Percentiles rank a stretch among this genome's conserved stretches.
These are phyloP conservation scores for Lactarius sanguifluus DNA, from an alignment of 768 basidiomycete genomes.

Conservation along the genomic window DNA sequence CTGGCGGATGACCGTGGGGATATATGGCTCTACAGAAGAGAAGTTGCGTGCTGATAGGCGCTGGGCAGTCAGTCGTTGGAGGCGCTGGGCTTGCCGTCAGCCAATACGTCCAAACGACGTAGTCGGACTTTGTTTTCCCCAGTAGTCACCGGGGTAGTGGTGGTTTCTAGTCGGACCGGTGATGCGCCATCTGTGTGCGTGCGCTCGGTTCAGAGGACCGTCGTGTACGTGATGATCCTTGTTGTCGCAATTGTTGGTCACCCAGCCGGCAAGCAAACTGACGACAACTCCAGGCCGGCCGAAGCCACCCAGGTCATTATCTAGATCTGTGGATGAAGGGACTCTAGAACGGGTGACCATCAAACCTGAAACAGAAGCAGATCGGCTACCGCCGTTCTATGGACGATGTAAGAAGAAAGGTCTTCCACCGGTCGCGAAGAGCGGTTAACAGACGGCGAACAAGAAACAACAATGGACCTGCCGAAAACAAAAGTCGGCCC, in stretches of 20 bases:
- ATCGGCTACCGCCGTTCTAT: neutral
- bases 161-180: constrained; percentile 10
- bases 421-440: neutral
- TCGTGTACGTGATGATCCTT: neutral
- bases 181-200: neutral
- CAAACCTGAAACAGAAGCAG: neutral
- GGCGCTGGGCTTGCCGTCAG: neutral
- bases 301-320: neutral
- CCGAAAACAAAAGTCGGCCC: neutral
- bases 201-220: constrained; percentile 15
- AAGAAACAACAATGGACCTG: neutral
- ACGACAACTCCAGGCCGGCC: neutral
- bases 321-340: neutral
- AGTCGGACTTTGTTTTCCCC: constrained; percentile 14
- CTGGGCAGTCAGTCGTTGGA: neutral
- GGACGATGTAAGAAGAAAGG: neutral
- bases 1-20: neutral
- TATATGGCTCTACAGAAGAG: neutral
- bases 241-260: neutral
- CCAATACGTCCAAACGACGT: neutral
- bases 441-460: neutral
- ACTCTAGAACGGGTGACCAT: neutral
- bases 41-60: constrained; percentile 6
- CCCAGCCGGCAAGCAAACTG: neutral
- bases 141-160: constrained; percentile 1